Conservation (phyloP, 495 filamentous ascomycete species). For the Hypoxylon trugodes region DNA sequence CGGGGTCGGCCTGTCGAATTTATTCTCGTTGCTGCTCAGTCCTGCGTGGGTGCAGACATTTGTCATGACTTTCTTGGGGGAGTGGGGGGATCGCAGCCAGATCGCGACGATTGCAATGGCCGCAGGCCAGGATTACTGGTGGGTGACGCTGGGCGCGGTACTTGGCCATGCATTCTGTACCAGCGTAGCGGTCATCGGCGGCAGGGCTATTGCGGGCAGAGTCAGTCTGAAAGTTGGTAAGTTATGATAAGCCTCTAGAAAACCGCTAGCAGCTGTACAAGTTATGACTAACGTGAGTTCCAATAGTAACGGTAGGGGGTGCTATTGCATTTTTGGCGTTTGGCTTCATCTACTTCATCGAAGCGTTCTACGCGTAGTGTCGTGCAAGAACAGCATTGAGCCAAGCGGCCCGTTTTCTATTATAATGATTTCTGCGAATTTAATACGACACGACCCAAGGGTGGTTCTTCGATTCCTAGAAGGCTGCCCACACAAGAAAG, state of each 20-base stretch:
- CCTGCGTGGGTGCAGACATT: conserved; percentile 99
- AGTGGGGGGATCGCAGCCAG: conserved; percentile 97
- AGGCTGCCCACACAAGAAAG: not conserved
- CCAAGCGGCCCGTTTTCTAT: not conserved
- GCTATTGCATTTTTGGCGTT: conserved; percentile 92
- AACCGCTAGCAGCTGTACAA: not conserved
- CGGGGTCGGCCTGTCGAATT: conserved; percentile 76
- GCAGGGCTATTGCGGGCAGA: conserved; percentile 87
- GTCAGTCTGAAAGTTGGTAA: conserved; percentile 97
- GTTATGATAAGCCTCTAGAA: conserved; percentile 52
- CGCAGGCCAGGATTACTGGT: conserved; percentile 98
- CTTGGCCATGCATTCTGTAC: conserved; percentile 90
- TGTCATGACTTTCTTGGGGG: conserved; percentile 97
- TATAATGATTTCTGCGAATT: conserved; percentile 26
- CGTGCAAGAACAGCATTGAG: too few relatives aligned
- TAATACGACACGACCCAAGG: conserved; percentile 11
- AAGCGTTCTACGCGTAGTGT: conserved; percentile 71
- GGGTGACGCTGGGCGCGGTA: conserved; percentile 92
- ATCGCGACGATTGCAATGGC: conserved; percentile 99
- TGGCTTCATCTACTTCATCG: conserved; percentile 87
- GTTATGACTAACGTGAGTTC: conserved; percentile 35
- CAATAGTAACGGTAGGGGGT: conserved; percentile 88
- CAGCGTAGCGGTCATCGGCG: conserved; percentile 90
- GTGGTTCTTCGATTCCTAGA: conserved; percentile 3
- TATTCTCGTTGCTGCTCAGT: conserved; percentile 85